Evolutionary conservation across 352 stramenopile genomes (phyloP).

Genomic region (Pythium plurisporium): DNA sequence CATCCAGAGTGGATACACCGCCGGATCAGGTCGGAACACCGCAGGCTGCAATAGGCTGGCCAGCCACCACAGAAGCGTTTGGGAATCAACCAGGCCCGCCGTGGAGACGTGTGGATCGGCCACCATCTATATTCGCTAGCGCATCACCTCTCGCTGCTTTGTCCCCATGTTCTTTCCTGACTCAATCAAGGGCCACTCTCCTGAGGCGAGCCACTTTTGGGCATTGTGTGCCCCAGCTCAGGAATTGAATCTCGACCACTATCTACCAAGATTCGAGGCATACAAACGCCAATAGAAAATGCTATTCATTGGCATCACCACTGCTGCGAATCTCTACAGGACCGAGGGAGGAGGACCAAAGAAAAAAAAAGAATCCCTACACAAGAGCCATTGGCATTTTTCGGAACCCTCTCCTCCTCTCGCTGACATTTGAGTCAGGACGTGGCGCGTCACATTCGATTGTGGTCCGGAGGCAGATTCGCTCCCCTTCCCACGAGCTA

Average conservation of each 20-base stretch:
- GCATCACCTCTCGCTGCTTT: background rate
- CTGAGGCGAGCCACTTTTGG: constrained; percentile 5
- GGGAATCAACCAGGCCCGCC: no score
- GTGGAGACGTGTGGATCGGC: no score
- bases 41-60: no score
- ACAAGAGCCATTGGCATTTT: background rate
- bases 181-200: background rate
- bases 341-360: background rate
- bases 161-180: background rate
- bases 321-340: background rate
- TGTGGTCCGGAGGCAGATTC: background rate
- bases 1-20: no score
- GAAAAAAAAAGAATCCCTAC: background rate
- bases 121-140: background rate
- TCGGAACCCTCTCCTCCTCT: no score
- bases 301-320: background rate
- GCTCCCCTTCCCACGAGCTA: no score
- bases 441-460: background rate
- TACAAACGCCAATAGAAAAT: background rate
- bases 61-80: no score
- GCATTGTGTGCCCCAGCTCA: background rate
- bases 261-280: constrained; percentile 4
- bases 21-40: no score
- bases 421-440: background rate
- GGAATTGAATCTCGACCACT: background rate